Base-by-base conservation (phyloP, 2,329 filamentous ascomycete genomes). In the Aspergillus phoenicis region DNA sequence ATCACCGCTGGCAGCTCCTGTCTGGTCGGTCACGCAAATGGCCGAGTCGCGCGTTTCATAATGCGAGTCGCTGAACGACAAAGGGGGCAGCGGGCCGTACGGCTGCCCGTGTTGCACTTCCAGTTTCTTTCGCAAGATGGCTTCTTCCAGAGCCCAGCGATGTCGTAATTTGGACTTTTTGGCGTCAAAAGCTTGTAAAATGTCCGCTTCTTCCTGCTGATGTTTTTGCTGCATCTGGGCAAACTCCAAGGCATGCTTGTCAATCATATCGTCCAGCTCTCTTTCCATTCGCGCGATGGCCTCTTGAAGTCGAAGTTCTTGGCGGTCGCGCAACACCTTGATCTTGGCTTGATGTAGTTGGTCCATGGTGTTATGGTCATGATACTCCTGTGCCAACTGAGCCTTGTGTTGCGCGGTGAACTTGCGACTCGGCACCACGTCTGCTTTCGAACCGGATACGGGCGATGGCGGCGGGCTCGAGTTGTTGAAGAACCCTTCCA, bases 251-350 rank as follows among this genome's bases (percentile, higher is more conserved):
- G 67, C 62, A 56, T 81, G 73, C 33, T 71, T 67, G 20, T 70
- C 64, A 56, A 76, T 71, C 39, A 80, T 58, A 2, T 68, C 63
- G 3, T 76, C 70, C 4, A 79, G 62, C 60, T 80, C 78, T 17
- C 66, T 67, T 45, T 78, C 78, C 68, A 78, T 77, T 10, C 75
- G 75, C 17, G 68, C 66, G 17, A 78, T 70, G 4, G 77, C 70
- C 53, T 77, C 77, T 48, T 77, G 74, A 7, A 79, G 67, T 41
- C 73, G 72, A 36, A 75, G 70, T 52, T 81, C 78, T 60, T 81
- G 79, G n/a, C 73, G 75, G 38, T 81, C 79, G 17, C 79, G 75
- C 17, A 81, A 71, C 11, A 81, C 79, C 60, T 81, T 81, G 65
- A 81, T 79, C 36, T 77, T 79, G 8, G 78, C 73, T 15, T 74